Conservation (phyloP, 768 basidiomycete species). For the Amanita phalloides region DNA sequence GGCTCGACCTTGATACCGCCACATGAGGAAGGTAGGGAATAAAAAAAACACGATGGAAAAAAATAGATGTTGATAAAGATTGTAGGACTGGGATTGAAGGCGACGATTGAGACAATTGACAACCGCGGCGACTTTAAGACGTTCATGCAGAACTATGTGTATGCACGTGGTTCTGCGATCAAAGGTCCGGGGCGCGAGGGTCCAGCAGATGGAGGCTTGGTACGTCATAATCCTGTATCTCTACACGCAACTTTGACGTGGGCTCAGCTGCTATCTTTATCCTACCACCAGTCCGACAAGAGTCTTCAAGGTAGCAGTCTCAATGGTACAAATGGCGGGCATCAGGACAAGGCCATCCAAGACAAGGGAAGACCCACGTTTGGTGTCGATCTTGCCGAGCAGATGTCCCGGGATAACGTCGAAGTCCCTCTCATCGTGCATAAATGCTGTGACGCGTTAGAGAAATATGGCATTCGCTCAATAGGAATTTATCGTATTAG, state of each 20-base stretch:
- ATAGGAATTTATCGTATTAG: constrained; percentile 93
- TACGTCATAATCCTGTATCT: constrained; percentile 20
- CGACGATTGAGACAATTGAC: constrained; percentile 85
- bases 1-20: constrained; percentile 76
- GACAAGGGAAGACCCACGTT: constrained; percentile 80
- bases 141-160: constrained; percentile 96
- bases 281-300: constrained; percentile 25
- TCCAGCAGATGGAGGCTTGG: constrained; percentile 87
- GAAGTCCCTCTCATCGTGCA: constrained; percentile 83
- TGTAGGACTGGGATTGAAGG: constrained; percentile 64
- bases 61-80: neutral
- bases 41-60: neutral
- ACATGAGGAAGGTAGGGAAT: constrained; percentile 50
- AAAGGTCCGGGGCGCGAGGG: constrained; percentile 84
- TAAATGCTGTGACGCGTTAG: constrained; percentile 88
- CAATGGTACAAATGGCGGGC: constrained; percentile 17
- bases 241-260: constrained; percentile 2
- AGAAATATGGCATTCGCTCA: constrained; percentile 72
- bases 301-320: constrained; percentile 5
- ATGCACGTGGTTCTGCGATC: constrained; percentile 60
- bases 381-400: constrained; percentile 85
- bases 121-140: constrained; percentile 90
- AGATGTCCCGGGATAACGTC: constrained; percentile 83
- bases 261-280: constrained; percentile 53
- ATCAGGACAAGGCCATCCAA: constrained; percentile 17